Conservation (phyloP, 2,329 filamentous ascomycete genomes). For the Fusarium torreyae region DNA sequence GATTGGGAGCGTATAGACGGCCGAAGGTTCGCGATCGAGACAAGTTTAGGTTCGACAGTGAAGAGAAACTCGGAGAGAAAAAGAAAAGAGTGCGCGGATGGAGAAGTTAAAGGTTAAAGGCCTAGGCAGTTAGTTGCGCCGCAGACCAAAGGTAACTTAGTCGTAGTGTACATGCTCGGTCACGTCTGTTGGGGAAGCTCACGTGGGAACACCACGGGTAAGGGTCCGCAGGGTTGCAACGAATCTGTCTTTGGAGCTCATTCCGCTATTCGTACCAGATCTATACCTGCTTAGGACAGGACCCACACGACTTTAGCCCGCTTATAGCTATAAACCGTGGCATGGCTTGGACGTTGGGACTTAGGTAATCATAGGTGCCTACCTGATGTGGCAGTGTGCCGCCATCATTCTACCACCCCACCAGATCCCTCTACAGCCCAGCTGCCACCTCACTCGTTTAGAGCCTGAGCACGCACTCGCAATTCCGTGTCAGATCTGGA, state of each 20-base stretch:
- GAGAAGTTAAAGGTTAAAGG: conserved; percentile 8
- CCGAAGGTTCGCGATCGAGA: not conserved
- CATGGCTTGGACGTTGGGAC: conserved; percentile 8
- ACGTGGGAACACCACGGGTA: conserved; percentile 45
- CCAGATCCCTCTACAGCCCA: conserved; percentile 29
- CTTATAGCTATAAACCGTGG: conserved; percentile 3
- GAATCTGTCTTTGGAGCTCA: conserved; percentile 23
- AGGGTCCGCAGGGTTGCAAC: conserved; percentile 27
- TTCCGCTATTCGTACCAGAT: conserved; percentile 9
- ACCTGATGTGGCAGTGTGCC: conserved; percentile 16
- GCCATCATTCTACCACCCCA: conserved; percentile 32
- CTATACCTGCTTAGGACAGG: not conserved
- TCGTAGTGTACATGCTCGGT: not conserved
- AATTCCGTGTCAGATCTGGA: conserved; percentile 8
- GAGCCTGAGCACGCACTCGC: conserved; percentile 19
- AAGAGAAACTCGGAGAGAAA: not conserved
- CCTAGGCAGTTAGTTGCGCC: conserved; percentile 19
- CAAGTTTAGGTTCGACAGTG: not conserved
- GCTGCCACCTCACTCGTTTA: conserved; percentile 42
- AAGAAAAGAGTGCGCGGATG: conserved; percentile 3
- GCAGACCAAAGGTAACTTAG: conserved; percentile 2
- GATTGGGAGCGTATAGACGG: conserved; percentile 1
- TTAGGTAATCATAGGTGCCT: conserved; percentile 29
- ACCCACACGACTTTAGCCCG: not conserved
- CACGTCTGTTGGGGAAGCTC: conserved; percentile 48